Conservation (phyloP, 2,329 filamentous ascomycete genomes). For the Diaporthe sp. region DNA sequence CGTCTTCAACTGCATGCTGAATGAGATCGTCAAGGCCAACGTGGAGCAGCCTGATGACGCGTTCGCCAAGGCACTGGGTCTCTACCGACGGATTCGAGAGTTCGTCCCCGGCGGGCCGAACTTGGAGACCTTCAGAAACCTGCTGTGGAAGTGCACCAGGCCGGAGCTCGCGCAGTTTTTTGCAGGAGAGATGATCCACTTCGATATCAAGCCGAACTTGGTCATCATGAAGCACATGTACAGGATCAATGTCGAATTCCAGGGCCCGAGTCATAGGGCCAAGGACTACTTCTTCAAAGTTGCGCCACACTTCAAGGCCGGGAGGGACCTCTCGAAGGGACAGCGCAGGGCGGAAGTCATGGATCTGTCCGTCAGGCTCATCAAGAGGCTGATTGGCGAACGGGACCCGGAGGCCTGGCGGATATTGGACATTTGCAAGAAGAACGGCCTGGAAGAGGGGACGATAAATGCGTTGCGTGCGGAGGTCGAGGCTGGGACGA, state of each 20-base stretch:
- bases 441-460: slow-evolving; percentile 29
- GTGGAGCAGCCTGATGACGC: slow-evolving; percentile 16
- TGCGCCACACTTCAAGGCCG: slow-evolving; percentile 15
- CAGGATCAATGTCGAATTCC: slow-evolving; percentile 32
- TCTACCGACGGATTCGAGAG: slow-evolving; percentile 33
- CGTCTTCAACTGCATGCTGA: slow-evolving; percentile 54
- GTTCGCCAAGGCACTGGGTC: slow-evolving; percentile 30
- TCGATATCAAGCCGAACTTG: slow-evolving; percentile 29
- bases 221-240: slow-evolving; percentile 30
- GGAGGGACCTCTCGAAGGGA: slow-evolving; percentile 4
- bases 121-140: slow-evolving; percentile 29
- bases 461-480: slow-evolving; percentile 30
- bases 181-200: slow-evolving; percentile 33
- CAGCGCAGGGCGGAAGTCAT: slow-evolving; percentile 27
- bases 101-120: slow-evolving; percentile 30
- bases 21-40: slow-evolving; percentile 40
- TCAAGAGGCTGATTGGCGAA: slow-evolving; percentile 32
- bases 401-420: slow-evolving; percentile 35
- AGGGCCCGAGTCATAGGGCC: slow-evolving; percentile 26
- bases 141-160: slow-evolving; percentile 32
- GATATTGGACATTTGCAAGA: slow-evolving; percentile 30
- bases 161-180: slow-evolving; percentile 35
- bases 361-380: slow-evolving; percentile 33
- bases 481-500: slow-evolving; percentile 30
- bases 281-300: slow-evolving; percentile 33